Base-by-base conservation (phyloP, 2,329 filamentous ascomycete species). In the Nemania abortiva region DNA sequence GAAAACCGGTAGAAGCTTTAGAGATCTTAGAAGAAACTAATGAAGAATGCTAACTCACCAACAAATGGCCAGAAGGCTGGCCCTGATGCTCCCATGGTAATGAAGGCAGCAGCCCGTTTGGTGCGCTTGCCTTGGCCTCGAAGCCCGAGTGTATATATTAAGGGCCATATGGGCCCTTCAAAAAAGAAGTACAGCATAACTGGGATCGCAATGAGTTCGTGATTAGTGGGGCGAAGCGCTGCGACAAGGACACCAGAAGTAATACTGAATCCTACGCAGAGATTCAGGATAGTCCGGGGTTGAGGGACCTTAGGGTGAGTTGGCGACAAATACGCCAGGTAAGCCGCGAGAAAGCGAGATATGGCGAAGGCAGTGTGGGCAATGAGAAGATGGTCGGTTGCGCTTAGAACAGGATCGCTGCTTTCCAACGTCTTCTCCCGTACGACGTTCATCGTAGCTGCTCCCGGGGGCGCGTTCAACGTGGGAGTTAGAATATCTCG, bases 81-180 rank as follows among this genome's bases (percentile, higher is more conserved):
- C 1, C 92, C 92, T 1, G 88, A 90, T 0, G 90, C 91, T 58
- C 90, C 92, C 78, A 91, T 93, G 1, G 95, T 92, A 72, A 97
- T 90, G 79, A 89, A 92, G 1, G 91, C 91, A 0, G 91, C 91
- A 0, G 91, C 93, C 56, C 91, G 87, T 81, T 97, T 97, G 3
- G 92, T 94, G 72, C 93, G 87, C n/a, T 88, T 86, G 0, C 94
- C 94, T 58, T 97, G 88, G 0, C 94, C 93, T 2, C 93, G 88
- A 68, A 97, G 90, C 2, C 91, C 92, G 13, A 96, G 86, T 3
- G 92, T 90, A 73, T 94, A 94, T 68, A 96, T 90, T 1, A 95
- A 89, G 0, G 94, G 94, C 84, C 93, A 97, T 74, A 93, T 88
- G 60, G 94, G 93, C 0, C 91, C 92, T 79, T 95, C 93, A 76